phyloP scores from a whole-genome alignment of 1,284 basidiomycete species.

The Takashimella tepidaria region DNA sequence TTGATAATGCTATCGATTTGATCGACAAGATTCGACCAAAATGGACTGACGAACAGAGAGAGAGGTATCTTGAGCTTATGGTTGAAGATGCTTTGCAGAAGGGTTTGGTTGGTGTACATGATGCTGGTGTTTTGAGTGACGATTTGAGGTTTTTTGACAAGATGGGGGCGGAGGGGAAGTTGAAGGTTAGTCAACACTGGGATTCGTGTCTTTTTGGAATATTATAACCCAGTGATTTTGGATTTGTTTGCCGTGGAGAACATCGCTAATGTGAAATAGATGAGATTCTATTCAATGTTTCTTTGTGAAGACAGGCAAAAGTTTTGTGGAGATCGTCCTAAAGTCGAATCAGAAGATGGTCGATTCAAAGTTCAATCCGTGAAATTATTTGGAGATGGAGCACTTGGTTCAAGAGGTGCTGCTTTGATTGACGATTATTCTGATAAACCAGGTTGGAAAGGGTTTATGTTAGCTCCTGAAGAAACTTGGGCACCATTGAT shows the following conservation, averaged over 20 bases:
- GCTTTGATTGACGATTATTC: conserved; percentile 79
- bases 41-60: conserved; percentile 58
- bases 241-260: no score
- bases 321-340: conserved; percentile 57
- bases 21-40: conserved; percentile 53
- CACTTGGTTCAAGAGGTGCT: conserved; percentile 85
- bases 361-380: conserved; percentile 68
- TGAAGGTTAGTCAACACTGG: conserved; percentile 65
- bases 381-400: conserved; percentile 74
- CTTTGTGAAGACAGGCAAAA: conserved; percentile 52
- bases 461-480: conserved; percentile 61
- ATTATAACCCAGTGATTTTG: background rate
- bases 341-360: conserved; percentile 56
- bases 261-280: conserved; percentile 48
- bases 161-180: conserved; percentile 57
- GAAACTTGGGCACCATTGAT: conserved; percentile 56
- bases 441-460: conserved; percentile 65
- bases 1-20: conserved; percentile 45
- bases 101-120: conserved; percentile 78
- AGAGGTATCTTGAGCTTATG: conserved; percentile 59
- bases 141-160: conserved; percentile 66
- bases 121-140: conserved; percentile 58
- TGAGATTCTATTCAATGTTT: conserved; percentile 71
- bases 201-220: background rate
- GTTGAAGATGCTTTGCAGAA: conserved; percentile 63